A percentile compares a stretch with the other conserved stretches of the same genome.
Evolutionary conservation across 345 rosid species (phyloP).

Genomic region (Populus ilicifolia): DNA sequence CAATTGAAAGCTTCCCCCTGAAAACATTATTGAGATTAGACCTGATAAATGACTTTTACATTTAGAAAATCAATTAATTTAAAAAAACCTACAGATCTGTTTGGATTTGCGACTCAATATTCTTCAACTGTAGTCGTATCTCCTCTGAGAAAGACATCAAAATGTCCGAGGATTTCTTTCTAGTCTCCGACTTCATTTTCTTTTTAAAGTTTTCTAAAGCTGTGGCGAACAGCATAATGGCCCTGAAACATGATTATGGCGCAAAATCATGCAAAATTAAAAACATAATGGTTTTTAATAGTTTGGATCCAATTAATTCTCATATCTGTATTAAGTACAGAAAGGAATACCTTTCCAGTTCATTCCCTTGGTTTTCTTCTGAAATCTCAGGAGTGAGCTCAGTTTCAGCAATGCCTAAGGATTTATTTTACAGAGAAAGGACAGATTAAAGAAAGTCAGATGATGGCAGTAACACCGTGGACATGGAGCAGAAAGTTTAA

Average conservation of each 20-base stretch:
- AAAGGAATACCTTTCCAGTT: slow-evolving; percentile 59
- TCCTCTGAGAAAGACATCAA: slow-evolving; percentile 66
- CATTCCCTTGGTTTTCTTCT: slow-evolving; percentile 57
- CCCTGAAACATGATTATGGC: slow-evolving; percentile 52
- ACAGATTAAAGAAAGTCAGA: neutral
- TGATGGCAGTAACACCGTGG: neutral
- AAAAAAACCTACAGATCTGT: slow-evolving; percentile 57
- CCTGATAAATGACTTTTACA: slow-evolving; percentile 13
- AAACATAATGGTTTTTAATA: slow-evolving; percentile 8
- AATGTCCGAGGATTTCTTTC: slow-evolving; percentile 70
- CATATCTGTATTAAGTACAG: slow-evolving; percentile 1
- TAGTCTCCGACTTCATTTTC: slow-evolving; percentile 61
- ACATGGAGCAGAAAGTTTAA: slow-evolving; percentile 9
- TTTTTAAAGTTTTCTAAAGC: slow-evolving; percentile 63
- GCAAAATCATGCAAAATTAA: slow-evolving; percentile 22
- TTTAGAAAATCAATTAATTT: slow-evolving; percentile 13
- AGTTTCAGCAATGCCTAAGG: slow-evolving; percentile 41
- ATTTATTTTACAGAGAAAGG: slow-evolving; percentile 15
- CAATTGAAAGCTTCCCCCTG: slow-evolving; percentile 59
- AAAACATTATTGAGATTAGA: slow-evolving; percentile 26
- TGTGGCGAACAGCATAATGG: slow-evolving; percentile 51
- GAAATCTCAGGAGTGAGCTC: slow-evolving; percentile 45
- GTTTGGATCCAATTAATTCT: neutral
- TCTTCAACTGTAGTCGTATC: slow-evolving; percentile 56
- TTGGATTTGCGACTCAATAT: slow-evolving; percentile 62